A percentile compares a stretch with the other conserved stretches of the same genome.
phyloP scores from a whole-genome alignment of 371 early-diverging fungal species.

The Mycotypha africana region DNA sequence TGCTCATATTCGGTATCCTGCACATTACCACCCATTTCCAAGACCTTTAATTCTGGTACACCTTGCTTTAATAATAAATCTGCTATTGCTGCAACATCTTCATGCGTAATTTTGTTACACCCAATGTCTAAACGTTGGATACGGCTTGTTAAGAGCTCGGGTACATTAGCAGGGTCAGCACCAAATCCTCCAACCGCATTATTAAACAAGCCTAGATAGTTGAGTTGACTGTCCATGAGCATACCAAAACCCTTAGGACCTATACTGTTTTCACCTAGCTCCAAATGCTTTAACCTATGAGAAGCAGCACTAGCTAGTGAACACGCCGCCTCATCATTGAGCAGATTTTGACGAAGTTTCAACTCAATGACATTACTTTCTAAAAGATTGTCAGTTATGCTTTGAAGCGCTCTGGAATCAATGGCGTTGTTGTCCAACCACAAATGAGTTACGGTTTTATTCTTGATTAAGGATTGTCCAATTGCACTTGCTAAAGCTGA shows the following conservation, averaged over 20 bases:
- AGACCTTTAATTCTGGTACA: constrained; percentile 36
- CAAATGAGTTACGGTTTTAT: constrained; percentile 29
- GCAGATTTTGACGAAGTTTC: constrained; percentile 44
- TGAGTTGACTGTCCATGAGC: constrained; percentile 27
- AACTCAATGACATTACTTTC: constrained; percentile 27
- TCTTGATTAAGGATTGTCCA: constrained; percentile 20
- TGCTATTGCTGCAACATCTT: constrained; percentile 43
- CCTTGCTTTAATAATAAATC: constrained; percentile 35
- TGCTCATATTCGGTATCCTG: constrained; percentile 34
- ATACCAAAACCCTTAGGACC: constrained; percentile 38
- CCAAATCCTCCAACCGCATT: constrained; percentile 42
- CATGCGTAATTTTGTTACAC: constrained; percentile 44
- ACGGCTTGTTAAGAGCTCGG: constrained; percentile 21
- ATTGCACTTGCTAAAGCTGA: constrained; percentile 36
- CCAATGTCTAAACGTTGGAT: constrained; percentile 47
- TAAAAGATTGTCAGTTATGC: constrained; percentile 12
- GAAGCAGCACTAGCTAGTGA: constrained; percentile 23
- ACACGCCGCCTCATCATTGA: constrained; percentile 46
- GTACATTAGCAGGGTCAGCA: constrained; percentile 27
- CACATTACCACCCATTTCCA: constrained; percentile 61
- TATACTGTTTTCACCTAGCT: constrained; percentile 48
- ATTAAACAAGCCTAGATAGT: constrained; percentile 47
- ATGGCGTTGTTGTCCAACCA: constrained; percentile 51
- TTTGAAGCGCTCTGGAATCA: constrained; percentile 19
- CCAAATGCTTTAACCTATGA: constrained; percentile 22